Evolutionary conservation across 2,329 filamentous ascomycete genomes (phyloP).

Genomic region (Fusarium staphyleae): DNA sequence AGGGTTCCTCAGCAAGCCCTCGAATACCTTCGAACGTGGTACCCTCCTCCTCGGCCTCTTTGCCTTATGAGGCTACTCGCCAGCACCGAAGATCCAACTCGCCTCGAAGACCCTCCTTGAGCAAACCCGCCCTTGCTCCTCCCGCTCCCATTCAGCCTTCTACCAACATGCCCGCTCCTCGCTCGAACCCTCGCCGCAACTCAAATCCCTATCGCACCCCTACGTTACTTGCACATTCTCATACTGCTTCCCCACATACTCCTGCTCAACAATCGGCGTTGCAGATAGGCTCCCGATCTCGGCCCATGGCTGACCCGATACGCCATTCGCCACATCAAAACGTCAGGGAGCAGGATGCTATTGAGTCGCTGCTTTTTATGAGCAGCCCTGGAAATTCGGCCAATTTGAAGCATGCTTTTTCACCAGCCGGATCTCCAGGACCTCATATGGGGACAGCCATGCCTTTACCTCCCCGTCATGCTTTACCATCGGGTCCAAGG

Average conservation of each 20-base stretch:
- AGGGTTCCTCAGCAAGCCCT: slow-evolving; percentile 63
- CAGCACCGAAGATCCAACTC: slow-evolving; percentile 45
- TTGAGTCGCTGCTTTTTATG: slow-evolving; percentile 82
- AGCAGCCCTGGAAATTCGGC: slow-evolving; percentile 78
- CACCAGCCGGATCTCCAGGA: slow-evolving; percentile 50
- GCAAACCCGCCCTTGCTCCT: slow-evolving; percentile 55
- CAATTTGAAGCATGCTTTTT: slow-evolving; percentile 64
- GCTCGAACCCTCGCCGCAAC: slow-evolving; percentile 55
- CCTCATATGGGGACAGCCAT: slow-evolving; percentile 31
- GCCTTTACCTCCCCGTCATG: slow-evolving; percentile 39
- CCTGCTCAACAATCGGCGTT: slow-evolving; percentile 49
- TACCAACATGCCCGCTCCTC: slow-evolving; percentile 44
- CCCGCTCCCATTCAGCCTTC: slow-evolving; percentile 63
- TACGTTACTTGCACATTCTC: slow-evolving; percentile 57
- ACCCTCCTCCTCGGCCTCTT: slow-evolving; percentile 40
- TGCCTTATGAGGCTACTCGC: slow-evolving; percentile 42
- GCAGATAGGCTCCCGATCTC: slow-evolving; percentile 41
- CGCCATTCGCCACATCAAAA: slow-evolving; percentile 68
- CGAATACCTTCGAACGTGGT: slow-evolving; percentile 48
- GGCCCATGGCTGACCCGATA: slow-evolving; percentile 57
- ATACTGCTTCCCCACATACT: slow-evolving; percentile 56
- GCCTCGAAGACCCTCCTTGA: slow-evolving; percentile 48
- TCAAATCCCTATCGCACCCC: slow-evolving; percentile 59
- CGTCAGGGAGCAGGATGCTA: slow-evolving; percentile 80
- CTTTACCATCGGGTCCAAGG: slow-evolving; percentile 58